phyloP scores from a whole-genome alignment of 2,329 filamentous ascomycete genomes.

The Fusarium cyanostomum region DNA sequence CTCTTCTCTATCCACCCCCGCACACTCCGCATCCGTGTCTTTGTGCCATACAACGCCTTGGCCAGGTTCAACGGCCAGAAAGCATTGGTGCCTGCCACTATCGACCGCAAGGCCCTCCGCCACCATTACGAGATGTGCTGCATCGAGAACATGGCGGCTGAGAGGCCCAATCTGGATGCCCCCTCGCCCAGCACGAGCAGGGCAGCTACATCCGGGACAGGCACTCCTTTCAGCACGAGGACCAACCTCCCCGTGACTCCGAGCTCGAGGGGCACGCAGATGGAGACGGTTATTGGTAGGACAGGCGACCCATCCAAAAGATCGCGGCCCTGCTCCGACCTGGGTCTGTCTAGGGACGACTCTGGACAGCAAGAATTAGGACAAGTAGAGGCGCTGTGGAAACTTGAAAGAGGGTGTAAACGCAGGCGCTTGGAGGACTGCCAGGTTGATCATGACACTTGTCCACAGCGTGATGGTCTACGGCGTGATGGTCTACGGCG shows the following conservation, averaged over 20 bases:
- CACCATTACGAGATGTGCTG: slow-evolving; percentile 40
- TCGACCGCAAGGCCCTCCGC: slow-evolving; percentile 21
- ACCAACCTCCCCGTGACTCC: slow-evolving; percentile 18
- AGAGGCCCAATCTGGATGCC: slow-evolving; percentile 1
- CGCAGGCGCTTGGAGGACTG: slow-evolving; percentile 1
- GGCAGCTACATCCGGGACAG: slow-evolving; percentile 4
- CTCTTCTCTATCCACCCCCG: slow-evolving; percentile 39
- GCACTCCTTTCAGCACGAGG: slow-evolving; percentile 2
- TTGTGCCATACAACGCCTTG: slow-evolving; percentile 11
- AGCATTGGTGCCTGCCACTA: background rate
- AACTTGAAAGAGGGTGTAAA: background rate
- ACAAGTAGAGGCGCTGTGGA: background rate
- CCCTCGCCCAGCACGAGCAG: slow-evolving; percentile 5
- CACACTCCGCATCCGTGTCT: slow-evolving; percentile 22
- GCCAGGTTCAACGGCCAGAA: background rate
- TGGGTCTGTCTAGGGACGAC: background rate
- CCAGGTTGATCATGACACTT: background rate
- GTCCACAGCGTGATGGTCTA: background rate
- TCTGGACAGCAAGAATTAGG: background rate
- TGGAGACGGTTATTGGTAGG: background rate
- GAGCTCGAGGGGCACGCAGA: background rate
- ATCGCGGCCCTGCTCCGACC: background rate
- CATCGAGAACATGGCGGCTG: slow-evolving; percentile 29
- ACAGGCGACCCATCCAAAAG: slow-evolving; percentile 18
- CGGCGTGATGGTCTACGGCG: too few species aligned